Percentiles rank a stretch among this genome's conserved stretches.
Evolutionary conservation across 106 monocot species (phyloP).

Genomic region (Platanthera zijinensis): DNA sequence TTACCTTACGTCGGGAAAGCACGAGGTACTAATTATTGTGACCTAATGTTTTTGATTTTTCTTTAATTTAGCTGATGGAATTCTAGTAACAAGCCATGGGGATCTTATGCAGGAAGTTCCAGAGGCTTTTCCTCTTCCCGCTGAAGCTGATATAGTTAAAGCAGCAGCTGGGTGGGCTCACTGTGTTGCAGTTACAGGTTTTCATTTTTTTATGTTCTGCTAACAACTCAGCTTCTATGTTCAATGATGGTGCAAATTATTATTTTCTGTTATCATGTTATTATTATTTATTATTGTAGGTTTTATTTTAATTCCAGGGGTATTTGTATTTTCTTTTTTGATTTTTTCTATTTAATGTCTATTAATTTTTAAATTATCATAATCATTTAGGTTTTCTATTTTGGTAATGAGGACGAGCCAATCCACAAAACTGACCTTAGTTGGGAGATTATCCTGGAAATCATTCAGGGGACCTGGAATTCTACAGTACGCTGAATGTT

Average conservation of each 20-base stretch:
- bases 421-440: no score
- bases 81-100: neutral
- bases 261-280: no score
- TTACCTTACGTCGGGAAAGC: slow-evolving; percentile 87
- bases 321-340: no score
- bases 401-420: no score
- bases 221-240: neutral
- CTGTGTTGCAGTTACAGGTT: slow-evolving; percentile 83
- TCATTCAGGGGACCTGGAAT: no score
- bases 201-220: neutral
- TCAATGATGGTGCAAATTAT: neutral
- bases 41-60: neutral
- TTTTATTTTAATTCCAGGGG: no score
- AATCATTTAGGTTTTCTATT: no score
- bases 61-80: neutral
- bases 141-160: slow-evolving; percentile 43
- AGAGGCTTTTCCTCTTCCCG: slow-evolving; percentile 77
- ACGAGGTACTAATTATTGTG: slow-evolving; percentile 48
- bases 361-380: no score
- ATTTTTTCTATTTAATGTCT: no score
- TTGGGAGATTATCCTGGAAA: no score
- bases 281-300: no score
- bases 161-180: slow-evolving; percentile 98
- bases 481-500: no score
- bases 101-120: slow-evolving; percentile 57